These are phyloP conservation scores for Perkinsus marinus DNA, from an alignment of 169 alveolate genomes.

Conservation along the genomic window DNA sequence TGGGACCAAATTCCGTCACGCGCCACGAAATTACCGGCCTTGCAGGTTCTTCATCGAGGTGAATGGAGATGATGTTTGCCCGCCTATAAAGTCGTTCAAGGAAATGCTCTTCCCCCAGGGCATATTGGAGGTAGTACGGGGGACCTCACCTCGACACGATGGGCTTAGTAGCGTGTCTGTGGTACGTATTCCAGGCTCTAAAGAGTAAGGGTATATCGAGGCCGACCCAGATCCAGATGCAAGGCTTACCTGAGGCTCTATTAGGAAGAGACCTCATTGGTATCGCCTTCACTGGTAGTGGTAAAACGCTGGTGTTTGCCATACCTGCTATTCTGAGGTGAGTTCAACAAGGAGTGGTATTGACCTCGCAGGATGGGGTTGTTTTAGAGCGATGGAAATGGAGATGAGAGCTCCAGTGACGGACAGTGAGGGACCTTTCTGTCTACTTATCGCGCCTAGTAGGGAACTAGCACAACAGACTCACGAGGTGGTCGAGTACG, in stretches of 20 bases:
- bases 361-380: too few species aligned
- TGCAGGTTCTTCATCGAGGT: conserved; percentile 54
- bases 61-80: conserved; percentile 72
- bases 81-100: conserved; percentile 73
- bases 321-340: conserved; percentile 64
- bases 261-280: conserved; percentile 78
- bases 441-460: conserved; percentile 78
- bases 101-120: conserved; percentile 78
- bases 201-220: conserved; percentile 50
- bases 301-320: conserved; percentile 78
- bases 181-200: too few species aligned
- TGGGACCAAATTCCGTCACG: neutral
- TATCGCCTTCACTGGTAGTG: conserved; percentile 80
- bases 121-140: conserved; percentile 43
- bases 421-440: conserved; percentile 77
- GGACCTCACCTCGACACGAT: too few species aligned
- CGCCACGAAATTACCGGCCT: neutral
- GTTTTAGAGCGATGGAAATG: neutral
- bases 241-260: conserved; percentile 69
- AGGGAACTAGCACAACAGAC: conserved; percentile 84
- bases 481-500: conserved; percentile 57
- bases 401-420: neutral
- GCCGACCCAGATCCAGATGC: conserved; percentile 86
- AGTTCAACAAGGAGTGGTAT: neutral
- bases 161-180: too few species aligned